These are phyloP conservation scores for Termitomyces sp. DNA, from an alignment of 768 basidiomycete genomes.

Conservation along the genomic window DNA sequence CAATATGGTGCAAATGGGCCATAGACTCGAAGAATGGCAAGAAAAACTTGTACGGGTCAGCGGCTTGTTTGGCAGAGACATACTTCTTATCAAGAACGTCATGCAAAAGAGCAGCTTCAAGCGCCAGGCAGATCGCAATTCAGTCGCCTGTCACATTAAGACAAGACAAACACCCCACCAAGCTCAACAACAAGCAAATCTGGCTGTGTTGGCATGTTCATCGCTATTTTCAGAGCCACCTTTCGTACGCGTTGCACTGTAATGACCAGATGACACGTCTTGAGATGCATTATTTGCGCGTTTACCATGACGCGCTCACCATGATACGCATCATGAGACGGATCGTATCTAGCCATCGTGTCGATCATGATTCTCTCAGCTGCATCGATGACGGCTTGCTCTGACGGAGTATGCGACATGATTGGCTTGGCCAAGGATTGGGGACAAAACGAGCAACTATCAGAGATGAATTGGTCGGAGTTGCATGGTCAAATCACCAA, in stretches of 20 bases:
- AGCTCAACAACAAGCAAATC: constrained; percentile 79
- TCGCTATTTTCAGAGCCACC: constrained; percentile 68
- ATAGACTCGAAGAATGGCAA: constrained; percentile 55
- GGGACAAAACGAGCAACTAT: background rate
- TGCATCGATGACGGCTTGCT: constrained; percentile 44
- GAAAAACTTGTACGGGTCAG: constrained; percentile 62
- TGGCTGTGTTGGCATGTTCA: constrained; percentile 36
- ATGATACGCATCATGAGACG: constrained; percentile 77
- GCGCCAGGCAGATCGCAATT: background rate
- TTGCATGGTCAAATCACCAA: background rate
- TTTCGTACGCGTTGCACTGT: constrained; percentile 78
- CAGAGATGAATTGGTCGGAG: background rate
- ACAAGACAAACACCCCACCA: constrained; percentile 17
- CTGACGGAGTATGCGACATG: constrained; percentile 50
- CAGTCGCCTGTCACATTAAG: background rate
- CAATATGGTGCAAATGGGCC: constrained; percentile 36
- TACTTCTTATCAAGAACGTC: constrained; percentile 89
- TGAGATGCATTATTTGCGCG: constrained; percentile 3
- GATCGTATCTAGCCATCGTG: constrained; percentile 73
- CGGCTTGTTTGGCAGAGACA: constrained; percentile 46
- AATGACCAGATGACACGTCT: background rate
- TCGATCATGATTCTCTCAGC: constrained; percentile 68
- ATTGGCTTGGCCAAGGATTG: background rate
- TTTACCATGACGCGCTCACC: constrained; percentile 36
- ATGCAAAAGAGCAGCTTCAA: constrained; percentile 76